phyloP scores from a whole-genome alignment of 1,139 yeast species.

The Suhomyces anneliseae region DNA sequence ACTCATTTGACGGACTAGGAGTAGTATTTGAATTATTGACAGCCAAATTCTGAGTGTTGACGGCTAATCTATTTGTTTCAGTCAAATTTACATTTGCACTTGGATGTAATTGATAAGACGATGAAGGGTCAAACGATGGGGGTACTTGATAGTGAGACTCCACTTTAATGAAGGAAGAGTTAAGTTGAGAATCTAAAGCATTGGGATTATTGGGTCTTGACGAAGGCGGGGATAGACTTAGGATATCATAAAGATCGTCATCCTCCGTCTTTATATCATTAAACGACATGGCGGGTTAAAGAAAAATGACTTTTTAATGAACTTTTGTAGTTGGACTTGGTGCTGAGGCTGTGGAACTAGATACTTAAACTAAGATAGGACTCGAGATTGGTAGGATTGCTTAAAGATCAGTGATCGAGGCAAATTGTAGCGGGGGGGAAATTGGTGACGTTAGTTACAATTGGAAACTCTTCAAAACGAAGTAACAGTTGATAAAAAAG shows the following conservation, averaged over 20 bases:
- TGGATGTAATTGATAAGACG: neutral
- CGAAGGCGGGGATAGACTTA: constrained; percentile 14
- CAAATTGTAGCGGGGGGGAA: too few relatives aligned
- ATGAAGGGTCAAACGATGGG: neutral
- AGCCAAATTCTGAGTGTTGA: neutral
- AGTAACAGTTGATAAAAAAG: too few relatives aligned
- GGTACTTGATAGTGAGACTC: neutral
- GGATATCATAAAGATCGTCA: constrained; percentile 14
- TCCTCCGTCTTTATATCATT: constrained; percentile 4
- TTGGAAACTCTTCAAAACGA: too few relatives aligned
- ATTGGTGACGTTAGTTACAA: too few relatives aligned
- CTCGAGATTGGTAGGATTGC: too few relatives aligned
- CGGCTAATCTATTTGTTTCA: neutral
- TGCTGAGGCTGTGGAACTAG: too few relatives aligned
- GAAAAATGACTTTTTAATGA: neutral
- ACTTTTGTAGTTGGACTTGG: too few relatives aligned
- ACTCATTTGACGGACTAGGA: constrained; percentile 10
- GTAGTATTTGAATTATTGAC: constrained; percentile 2
- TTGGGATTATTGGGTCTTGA: neutral
- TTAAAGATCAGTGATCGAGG: too few relatives aligned
- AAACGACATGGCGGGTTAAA: constrained; percentile 1
- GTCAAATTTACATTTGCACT: constrained; percentile 7
- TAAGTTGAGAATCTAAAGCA: constrained; percentile 1
- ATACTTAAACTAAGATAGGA: too few relatives aligned
- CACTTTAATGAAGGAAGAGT: neutral